Conservation (phyloP, 1,284 basidiomycete species). For the Exobasidium cylindrosporum region DNA sequence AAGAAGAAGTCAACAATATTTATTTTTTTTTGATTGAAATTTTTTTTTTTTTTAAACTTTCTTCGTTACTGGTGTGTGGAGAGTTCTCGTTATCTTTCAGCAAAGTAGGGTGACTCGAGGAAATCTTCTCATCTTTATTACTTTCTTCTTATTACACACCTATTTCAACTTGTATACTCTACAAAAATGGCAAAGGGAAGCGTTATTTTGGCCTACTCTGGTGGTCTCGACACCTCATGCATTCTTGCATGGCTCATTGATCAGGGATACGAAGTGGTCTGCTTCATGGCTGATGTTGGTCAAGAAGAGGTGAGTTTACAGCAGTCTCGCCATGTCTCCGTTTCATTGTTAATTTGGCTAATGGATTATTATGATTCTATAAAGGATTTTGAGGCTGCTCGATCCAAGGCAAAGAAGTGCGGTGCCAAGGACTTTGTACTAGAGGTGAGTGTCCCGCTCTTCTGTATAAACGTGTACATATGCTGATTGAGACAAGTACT, state of each 20-base stretch:
- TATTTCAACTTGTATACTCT: background rate
- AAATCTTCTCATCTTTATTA: no score
- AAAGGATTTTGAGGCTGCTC: conserved; percentile 90
- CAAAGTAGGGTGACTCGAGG: no score
- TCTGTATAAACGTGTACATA: background rate
- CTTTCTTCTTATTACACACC: background rate
- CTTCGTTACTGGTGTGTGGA: no score
- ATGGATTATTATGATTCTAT: no score
- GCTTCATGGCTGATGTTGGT: conserved; percentile 98
- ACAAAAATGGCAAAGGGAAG: conserved; percentile 63
- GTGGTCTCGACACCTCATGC: conserved; percentile 67
- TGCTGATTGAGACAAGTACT: conserved; percentile 57
- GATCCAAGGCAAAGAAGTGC: conserved; percentile 83
- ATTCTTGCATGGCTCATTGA: conserved; percentile 67
- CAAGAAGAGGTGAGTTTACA: conserved; percentile 76
- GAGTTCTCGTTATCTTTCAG: no score
- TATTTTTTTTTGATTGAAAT: no score
- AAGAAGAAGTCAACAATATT: no score
- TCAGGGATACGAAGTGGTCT: conserved; percentile 92
- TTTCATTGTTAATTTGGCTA: conserved; percentile 11
- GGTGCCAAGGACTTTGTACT: conserved; percentile 95
- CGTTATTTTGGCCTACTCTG: conserved; percentile 92
- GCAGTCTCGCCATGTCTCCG: background rate
- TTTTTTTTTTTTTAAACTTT: no score
- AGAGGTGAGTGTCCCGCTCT: conserved; percentile 57